Percentiles rank a stretch among this genome's conserved stretches.
These are phyloP conservation scores for Massospora cicadina DNA, from an alignment of 371 early-diverging fungal genomes.

Conservation along the genomic window DNA sequence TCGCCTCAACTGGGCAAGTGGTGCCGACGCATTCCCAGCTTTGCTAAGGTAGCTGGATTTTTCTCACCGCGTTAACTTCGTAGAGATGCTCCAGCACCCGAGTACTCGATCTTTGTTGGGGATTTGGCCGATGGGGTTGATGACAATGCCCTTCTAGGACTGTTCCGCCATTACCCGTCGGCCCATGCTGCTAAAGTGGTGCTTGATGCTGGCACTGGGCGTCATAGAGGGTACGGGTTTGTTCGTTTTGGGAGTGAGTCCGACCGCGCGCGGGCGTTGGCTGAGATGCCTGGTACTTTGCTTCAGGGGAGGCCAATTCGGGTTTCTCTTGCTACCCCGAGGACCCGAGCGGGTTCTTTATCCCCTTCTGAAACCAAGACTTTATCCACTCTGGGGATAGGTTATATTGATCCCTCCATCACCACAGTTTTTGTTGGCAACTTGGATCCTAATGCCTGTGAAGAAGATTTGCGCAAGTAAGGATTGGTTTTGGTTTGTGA, in stretches of 20 bases:
- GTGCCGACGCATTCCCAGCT: constrained; percentile 24
- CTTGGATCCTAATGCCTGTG: constrained; percentile 50
- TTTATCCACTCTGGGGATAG: constrained; percentile 14
- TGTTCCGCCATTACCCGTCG: constrained; percentile 43
- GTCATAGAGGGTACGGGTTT: constrained; percentile 53
- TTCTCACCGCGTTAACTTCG: constrained; percentile 9
- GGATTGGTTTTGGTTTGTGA: neutral
- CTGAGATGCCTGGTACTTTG: constrained; percentile 59
- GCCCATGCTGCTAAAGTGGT: constrained; percentile 67
- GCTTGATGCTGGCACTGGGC: constrained; percentile 50
- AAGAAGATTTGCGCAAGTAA: constrained; percentile 53
- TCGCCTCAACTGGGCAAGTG: constrained; percentile 82
- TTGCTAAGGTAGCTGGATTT: neutral
- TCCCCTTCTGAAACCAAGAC: constrained; percentile 51
- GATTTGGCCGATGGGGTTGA: constrained; percentile 61
- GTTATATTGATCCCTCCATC: constrained; percentile 60
- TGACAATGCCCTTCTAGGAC: constrained; percentile 37
- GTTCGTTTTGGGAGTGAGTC: constrained; percentile 53
- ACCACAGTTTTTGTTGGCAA: constrained; percentile 94
- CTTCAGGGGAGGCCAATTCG: constrained; percentile 64
- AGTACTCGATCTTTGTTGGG: constrained; percentile 74
- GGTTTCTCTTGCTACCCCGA: constrained; percentile 70
- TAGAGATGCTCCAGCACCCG: constrained; percentile 39
- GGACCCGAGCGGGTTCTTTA: constrained; percentile 20
- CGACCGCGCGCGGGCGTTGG: constrained; percentile 53